Evolutionary conservation across 331 rosid species (phyloP).

Genomic region (Malus hybrid): DNA sequence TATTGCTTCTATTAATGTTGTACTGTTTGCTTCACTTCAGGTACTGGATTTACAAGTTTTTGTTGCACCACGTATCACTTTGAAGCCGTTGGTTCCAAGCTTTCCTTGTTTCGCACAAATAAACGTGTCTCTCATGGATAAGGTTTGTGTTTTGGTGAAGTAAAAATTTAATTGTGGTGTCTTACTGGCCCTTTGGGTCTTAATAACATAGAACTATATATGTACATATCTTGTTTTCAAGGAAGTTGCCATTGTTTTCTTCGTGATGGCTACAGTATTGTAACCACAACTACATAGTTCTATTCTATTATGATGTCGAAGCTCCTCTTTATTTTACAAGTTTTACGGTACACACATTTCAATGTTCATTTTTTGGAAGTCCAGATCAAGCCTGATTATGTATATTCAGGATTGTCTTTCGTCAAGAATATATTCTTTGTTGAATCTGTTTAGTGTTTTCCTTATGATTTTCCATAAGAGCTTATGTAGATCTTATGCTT

Average conservation of each 20-base stretch:
- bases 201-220: neutral
- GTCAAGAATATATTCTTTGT: neutral
- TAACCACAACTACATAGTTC: neutral
- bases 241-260: too few relatives aligned
- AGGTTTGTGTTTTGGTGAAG: constrained; percentile 44
- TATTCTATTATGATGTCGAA: neutral
- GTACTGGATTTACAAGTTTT: constrained; percentile 78
- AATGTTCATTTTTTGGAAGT: neutral
- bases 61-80: constrained; percentile 68
- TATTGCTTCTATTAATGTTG: constrained; percentile 6
- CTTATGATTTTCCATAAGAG: neutral
- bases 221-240: neutral
- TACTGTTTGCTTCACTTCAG: constrained; percentile 35
- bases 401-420: neutral
- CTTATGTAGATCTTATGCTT: neutral
- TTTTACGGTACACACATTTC: neutral
- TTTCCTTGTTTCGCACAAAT: constrained; percentile 92
- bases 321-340: neutral
- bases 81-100: constrained; percentile 95
- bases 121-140: constrained; percentile 81
- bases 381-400: neutral
- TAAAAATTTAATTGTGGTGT: neutral
- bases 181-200: neutral
- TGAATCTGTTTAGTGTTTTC: neutral
- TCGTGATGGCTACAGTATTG: neutral